Base-by-base conservation (phyloP, 1,139 yeast genomes). In the Pichia sp. region DNA sequence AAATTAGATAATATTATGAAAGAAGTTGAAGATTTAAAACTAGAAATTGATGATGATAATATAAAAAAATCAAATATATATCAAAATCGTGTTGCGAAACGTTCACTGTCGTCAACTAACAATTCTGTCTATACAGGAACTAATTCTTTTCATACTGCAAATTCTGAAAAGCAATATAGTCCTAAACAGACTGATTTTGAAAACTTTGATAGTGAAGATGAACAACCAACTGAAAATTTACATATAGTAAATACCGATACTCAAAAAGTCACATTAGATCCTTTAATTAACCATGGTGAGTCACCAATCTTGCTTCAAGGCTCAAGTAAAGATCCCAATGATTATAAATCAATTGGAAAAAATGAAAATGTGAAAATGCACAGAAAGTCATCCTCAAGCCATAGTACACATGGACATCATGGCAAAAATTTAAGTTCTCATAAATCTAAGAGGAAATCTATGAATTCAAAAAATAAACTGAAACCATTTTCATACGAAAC, bases 401-500 rank as follows among this genome's bases (percentile, higher is more conserved):
- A 40, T 2, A 41, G 27, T 18, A 35, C 34, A 32, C 45, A 31
- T 42, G 46, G 29, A 7, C 45, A 36, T 8, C 47, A 39, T 27
- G 46, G 43, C 7, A 48, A 40, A 33, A 41, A 34, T 33, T 40
- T 50, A 11, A 29, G 46, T 8, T 35, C 52, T 8, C 40, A 43
- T 29, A 50, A 43, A 36, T 40, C 50, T 1, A 56, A 50, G 39
- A 51, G 47, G 40, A 50, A 9, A n/a, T 18, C 18, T 18, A 18
- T 18, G 18, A 25, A 28, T 6, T 49, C 51, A 33, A 50, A 49
- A 26, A 56, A 56, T 42, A 59, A 55, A 42, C 44, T 57, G 46
- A 56, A 51, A 37, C 81, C 84, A 5, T 79, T 81, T 55, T 76
- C 81, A 8, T 76, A 79, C 56, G 75, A 75, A 43, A 79, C 86